A percentile compares a stretch with the other conserved stretches of the same genome.
phyloP scores from a whole-genome alignment of 2,329 filamentous ascomycete species.

The Zopfia rhizophila region DNA sequence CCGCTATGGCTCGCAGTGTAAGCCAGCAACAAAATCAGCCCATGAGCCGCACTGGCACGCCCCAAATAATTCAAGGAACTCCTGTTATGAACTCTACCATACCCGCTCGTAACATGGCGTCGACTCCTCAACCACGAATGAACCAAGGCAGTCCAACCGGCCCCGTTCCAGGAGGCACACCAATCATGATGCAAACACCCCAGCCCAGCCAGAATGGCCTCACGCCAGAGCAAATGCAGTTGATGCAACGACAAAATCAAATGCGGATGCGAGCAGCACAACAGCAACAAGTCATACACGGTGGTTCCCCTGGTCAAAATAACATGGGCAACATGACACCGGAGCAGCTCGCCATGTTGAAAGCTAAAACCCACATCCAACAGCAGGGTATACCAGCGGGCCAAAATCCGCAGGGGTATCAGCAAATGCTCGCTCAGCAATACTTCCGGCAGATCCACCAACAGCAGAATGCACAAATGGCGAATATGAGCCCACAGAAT shows the following conservation, averaged over 20 bases:
- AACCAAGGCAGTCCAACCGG: constrained; percentile 49
- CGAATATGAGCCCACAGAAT: constrained; percentile 37
- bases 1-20: constrained; percentile 47
- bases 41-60: constrained; percentile 51
- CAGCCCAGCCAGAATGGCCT: constrained; percentile 44
- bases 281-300: constrained; percentile 19
- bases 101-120: constrained; percentile 48
- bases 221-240: constrained; percentile 49
- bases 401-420: constrained; percentile 38
- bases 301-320: constrained; percentile 42
- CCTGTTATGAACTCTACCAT: constrained; percentile 50
- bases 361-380: constrained; percentile 44
- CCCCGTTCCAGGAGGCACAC: constrained; percentile 46
- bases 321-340: constrained; percentile 26
- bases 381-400: constrained; percentile 43
- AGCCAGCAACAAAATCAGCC: constrained; percentile 50
- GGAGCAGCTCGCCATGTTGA: constrained; percentile 44
- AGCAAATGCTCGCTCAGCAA: constrained; percentile 36
- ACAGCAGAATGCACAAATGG: constrained; percentile 34
- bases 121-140: constrained; percentile 52
- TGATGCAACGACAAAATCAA: constrained; percentile 36
- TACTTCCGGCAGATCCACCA: constrained; percentile 38
- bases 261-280: constrained; percentile 13
- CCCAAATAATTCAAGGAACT: constrained; percentile 51
- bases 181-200: constrained; percentile 49